These are phyloP conservation scores for Coprinellus micaceus DNA, from an alignment of 768 basidiomycete genomes.

Conservation along the genomic window DNA sequence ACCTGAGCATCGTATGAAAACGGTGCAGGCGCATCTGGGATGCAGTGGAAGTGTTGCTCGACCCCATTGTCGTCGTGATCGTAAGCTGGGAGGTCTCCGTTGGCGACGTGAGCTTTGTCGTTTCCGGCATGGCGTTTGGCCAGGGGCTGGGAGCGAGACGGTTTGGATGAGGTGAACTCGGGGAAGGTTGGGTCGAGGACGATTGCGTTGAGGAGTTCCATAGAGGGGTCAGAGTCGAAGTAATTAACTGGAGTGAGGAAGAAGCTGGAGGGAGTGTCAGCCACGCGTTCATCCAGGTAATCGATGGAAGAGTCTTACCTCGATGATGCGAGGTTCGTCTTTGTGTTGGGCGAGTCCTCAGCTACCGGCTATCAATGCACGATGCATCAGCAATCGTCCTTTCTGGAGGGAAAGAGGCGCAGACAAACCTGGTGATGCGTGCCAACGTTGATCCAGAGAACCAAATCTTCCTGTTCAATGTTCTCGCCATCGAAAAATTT, in stretches of 20 bases:
- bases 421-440: slow-evolving; percentile 56
- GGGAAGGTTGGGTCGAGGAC: slow-evolving; percentile 23
- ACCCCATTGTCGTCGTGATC: slow-evolving; percentile 53
- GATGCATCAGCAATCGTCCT: no score
- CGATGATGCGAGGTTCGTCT: slow-evolving; percentile 52
- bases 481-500: slow-evolving; percentile 63
- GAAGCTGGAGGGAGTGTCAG: slow-evolving; percentile 41
- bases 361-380: slow-evolving; percentile 54
- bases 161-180: slow-evolving; percentile 34
- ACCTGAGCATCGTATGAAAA: slow-evolving; percentile 17
- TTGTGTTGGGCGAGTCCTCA: slow-evolving; percentile 61
- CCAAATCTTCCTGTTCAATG: slow-evolving; percentile 61
- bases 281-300: neutral
- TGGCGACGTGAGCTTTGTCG: no score
- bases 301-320: slow-evolving; percentile 31
- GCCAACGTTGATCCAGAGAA: slow-evolving; percentile 64
- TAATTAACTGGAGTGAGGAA: slow-evolving; percentile 61
- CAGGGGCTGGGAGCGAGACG: no score
- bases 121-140: no score
- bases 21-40: slow-evolving; percentile 20
- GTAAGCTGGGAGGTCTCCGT: no score
- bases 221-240: slow-evolving; percentile 59
- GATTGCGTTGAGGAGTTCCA: slow-evolving; percentile 54
- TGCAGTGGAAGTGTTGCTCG: slow-evolving; percentile 26
- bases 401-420: no score